A percentile compares a stretch with the other conserved stretches of the same genome.
These are phyloP conservation scores for Fragaria nilgerrensis DNA, from an alignment of 306 rosid genomes.

Conservation along the genomic window DNA sequence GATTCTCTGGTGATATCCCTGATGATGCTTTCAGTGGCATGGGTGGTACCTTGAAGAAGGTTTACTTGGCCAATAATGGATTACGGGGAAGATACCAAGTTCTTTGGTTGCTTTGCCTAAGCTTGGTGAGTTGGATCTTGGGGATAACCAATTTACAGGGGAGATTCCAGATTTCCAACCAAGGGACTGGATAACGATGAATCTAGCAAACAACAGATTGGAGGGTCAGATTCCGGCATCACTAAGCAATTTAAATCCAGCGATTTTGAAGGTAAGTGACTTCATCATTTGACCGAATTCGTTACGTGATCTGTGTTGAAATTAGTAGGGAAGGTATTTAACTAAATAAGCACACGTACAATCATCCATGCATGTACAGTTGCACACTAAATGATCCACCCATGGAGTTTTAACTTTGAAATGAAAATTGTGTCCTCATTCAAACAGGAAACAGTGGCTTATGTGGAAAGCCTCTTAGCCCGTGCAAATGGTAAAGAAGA, in stretches of 20 bases:
- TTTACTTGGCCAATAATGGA: slow-evolving; percentile 49
- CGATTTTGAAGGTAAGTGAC: slow-evolving; percentile 46
- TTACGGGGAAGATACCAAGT: slow-evolving; percentile 53
- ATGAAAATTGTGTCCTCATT: background rate
- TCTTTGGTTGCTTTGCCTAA: slow-evolving; percentile 54
- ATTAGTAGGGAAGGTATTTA: background rate
- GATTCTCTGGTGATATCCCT: slow-evolving; percentile 49
- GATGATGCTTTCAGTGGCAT: slow-evolving; percentile 59
- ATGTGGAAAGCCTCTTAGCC: slow-evolving; percentile 10
- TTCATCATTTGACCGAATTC: background rate
- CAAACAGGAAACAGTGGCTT: background rate
- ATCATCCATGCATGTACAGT: background rate
- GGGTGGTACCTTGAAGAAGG: slow-evolving; percentile 35
- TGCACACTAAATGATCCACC: background rate
- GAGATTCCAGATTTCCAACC: slow-evolving; percentile 49
- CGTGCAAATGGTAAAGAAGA: background rate
- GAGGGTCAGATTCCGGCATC: slow-evolving; percentile 55
- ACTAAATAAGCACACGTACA: background rate
- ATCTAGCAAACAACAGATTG: slow-evolving; percentile 50
- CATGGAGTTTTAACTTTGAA: background rate
- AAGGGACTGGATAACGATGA: slow-evolving; percentile 35
- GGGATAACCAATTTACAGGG: slow-evolving; percentile 55
- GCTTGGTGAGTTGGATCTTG: slow-evolving; percentile 57
- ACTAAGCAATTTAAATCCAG: slow-evolving; percentile 23
- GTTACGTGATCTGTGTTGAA: background rate